Evolutionary conservation across 164 flowering plant genomes (phyloP), one percentile per base, ranked within the genome.

Genomic region (Chimonanthus salicifolius): DNA sequence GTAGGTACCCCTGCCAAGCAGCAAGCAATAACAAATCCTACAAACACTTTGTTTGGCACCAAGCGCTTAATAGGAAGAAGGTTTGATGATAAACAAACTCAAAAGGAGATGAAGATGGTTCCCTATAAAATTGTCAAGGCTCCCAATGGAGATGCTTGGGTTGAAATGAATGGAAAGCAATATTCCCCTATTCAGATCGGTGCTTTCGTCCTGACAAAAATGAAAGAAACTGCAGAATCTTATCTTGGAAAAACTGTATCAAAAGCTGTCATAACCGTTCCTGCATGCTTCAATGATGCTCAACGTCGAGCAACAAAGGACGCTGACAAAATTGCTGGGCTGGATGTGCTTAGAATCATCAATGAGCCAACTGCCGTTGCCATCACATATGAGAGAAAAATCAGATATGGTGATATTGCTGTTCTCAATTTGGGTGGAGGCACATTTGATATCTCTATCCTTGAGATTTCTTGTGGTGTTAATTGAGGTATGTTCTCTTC

Each of bases 291-390:
- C 67, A 81, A 81, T 78, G 86, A 83, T 76, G 79, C 86, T 13
- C 84, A 81, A 63, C 73, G 84, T 45, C 82, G 78, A 47, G 85
- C 83, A 47, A 80, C 87, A 5, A 82, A 84, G 74, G 87, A 84
- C 79, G 87, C 84, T 60, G 84, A 85, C 8, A 62, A 80, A 48
- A 84, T 84, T 69, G 85, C 85, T n/a, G 87, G 87, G 0, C 75
- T 84, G 13, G 82, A 81, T 43, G 84, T 84, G 15, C 78, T 72
- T 47, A 76, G 86, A 60, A 82, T 82, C 60, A 80, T 82, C 46
- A 84, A 84, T 77, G 85, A 84, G 77, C 87, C 87, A 4, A 84
- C 85, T 60, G 84, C 83, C 6, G 87, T 83, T 68, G 84, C 87
- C 4, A 80, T 84, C 64, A 77, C 85, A 2, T 84, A 84, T 77